Percentiles rank a stretch among this genome's conserved stretches.
Evolutionary conservation across 371 early-diverging fungal genomes (phyloP).

Genomic region (Amoeboaphelidium occidentale): DNA sequence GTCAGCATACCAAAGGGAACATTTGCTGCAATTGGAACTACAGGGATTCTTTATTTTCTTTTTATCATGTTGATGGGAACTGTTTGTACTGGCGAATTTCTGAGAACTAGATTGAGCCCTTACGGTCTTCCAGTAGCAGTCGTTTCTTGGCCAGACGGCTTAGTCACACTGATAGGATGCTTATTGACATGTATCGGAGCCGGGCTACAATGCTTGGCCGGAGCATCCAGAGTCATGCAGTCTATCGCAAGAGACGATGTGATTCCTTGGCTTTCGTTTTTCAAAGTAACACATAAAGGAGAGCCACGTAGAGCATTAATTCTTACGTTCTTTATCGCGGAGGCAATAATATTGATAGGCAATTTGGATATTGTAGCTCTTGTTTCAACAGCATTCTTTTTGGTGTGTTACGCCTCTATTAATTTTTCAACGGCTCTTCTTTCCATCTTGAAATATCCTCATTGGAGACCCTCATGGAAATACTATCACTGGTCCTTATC

Average conservation of each 20-base stretch:
- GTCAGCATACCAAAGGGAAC: conserved; percentile 8
- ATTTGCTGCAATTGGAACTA: conserved; percentile 5
- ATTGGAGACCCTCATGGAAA: conserved; percentile 11
- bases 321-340: conserved; percentile 5
- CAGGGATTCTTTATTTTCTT: conserved; percentile 6
- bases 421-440: conserved; percentile 7
- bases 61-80: conserved; percentile 4
- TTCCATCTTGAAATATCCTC: conserved; percentile 8
- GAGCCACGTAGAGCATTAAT: conserved; percentile 4
- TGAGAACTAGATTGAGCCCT: background rate
- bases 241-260: conserved; percentile 11
- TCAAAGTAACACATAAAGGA: background rate
- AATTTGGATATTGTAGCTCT: conserved; percentile 5
- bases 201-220: conserved; percentile 6
- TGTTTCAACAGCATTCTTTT: conserved; percentile 6
- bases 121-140: background rate
- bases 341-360: conserved; percentile 6
- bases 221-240: conserved; percentile 5
- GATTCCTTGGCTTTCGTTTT: conserved; percentile 2
- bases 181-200: conserved; percentile 5
- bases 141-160: conserved; percentile 7
- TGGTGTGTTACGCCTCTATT: conserved; percentile 8
- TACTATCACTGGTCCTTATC: conserved; percentile 12
- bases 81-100: conserved; percentile 2
- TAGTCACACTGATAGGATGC: conserved; percentile 5